phyloP scores from a whole-genome alignment of 2,329 filamentous ascomycete genomes.

The Pseudogymnoascus pannorum region DNA sequence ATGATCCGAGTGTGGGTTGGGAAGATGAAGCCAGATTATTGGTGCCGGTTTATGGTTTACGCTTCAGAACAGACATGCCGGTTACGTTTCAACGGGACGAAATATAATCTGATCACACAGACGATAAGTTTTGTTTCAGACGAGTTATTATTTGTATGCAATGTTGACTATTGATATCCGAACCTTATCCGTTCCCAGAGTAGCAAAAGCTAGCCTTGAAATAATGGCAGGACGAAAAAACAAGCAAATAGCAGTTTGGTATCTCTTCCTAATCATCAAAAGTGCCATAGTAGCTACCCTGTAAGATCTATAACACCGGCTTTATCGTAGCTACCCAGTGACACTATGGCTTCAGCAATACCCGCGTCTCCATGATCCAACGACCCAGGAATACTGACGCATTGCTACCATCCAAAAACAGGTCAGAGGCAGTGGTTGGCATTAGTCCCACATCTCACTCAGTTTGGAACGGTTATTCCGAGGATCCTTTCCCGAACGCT shows the following conservation, averaged over 20 bases:
- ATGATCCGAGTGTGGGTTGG: background rate
- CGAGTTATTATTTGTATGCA: background rate
- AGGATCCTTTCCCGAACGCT: background rate
- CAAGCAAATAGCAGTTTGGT: background rate
- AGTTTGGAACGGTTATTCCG: constrained; percentile 17
- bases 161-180: background rate
- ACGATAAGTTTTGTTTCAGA: background rate
- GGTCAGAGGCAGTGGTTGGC: background rate
- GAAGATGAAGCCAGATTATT: background rate
- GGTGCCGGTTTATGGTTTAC: background rate
- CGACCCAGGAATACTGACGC: background rate
- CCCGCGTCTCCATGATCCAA: background rate
- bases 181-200: background rate
- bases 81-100: background rate
- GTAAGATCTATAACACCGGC: background rate
- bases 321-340: background rate
- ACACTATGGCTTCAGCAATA: background rate
- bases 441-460: constrained; percentile 15
- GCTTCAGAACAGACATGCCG: background rate
- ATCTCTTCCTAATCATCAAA: constrained; percentile 1
- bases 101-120: background rate
- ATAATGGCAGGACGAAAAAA: background rate
- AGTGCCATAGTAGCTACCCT: background rate
- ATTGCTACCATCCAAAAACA: background rate
- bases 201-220: background rate